phyloP scores from a whole-genome alignment of 2,329 filamentous ascomycete species.

The Monilinia polystroma region DNA sequence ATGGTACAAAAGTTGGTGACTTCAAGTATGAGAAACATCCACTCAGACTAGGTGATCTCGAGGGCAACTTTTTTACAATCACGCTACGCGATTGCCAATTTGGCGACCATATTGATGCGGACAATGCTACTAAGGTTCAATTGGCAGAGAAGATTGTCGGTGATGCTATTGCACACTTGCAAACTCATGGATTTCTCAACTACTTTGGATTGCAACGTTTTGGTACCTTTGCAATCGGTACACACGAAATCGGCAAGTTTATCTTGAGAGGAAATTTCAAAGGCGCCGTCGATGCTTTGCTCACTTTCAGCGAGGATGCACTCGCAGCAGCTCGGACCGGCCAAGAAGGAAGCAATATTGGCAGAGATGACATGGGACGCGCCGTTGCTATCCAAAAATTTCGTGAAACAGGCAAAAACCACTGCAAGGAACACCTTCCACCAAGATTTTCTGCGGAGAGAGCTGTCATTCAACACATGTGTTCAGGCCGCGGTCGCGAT shows the following conservation, averaged over 20 bases:
- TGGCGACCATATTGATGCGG: conserved; percentile 43
- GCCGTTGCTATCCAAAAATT: conserved; percentile 78
- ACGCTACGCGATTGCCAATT: conserved; percentile 83
- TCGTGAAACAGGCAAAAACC: conserved; percentile 57
- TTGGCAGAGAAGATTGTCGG: conserved; percentile 52
- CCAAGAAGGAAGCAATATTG: conserved; percentile 50
- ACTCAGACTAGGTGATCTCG: conserved; percentile 78
- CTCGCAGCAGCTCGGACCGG: conserved; percentile 54
- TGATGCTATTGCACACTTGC: conserved; percentile 64
- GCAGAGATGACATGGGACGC: conserved; percentile 74
- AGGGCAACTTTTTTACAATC: conserved; percentile 90
- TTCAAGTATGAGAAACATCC: conserved; percentile 72
- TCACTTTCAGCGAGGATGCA: conserved; percentile 67
- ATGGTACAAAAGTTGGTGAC: conserved; percentile 69
- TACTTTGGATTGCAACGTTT: conserved; percentile 98
- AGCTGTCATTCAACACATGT: conserved; percentile 74
- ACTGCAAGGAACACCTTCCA: conserved; percentile 65
- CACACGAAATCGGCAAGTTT: conserved; percentile 78
- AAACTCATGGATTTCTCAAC: conserved; percentile 83
- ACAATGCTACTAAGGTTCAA: conserved; percentile 50
- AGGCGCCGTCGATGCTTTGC: conserved; percentile 73
- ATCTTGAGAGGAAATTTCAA: conserved; percentile 81
- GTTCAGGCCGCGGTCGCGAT: conserved; percentile 43
- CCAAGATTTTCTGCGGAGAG: conserved; percentile 78
- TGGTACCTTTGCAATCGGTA: conserved; percentile 81